Conservation (phyloP, 1,139 yeast species). For the Yueomyces sp. region DNA sequence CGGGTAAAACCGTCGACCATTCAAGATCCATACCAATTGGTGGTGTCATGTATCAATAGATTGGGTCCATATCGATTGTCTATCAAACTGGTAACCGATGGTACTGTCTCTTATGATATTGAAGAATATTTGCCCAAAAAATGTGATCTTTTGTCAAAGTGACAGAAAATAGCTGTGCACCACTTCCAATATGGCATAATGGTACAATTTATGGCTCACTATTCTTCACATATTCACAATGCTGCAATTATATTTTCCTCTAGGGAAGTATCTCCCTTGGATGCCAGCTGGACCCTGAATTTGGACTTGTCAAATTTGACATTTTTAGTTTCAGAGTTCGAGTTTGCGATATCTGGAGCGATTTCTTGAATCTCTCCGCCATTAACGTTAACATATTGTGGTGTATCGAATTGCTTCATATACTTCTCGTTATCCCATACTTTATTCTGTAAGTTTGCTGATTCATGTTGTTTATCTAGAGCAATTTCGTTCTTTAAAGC, state of each 20-base stretch:
- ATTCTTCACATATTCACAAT: slow-evolving; percentile 2
- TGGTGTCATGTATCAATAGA: too few relatives aligned
- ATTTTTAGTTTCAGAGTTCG: background rate
- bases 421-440: slow-evolving; percentile 53
- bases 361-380: background rate
- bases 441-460: slow-evolving; percentile 24
- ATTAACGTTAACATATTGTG: slow-evolving; percentile 16
- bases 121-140: too few relatives aligned
- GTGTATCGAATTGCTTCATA: slow-evolving; percentile 33
- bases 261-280: slow-evolving; percentile 9
- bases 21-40: too few relatives aligned
- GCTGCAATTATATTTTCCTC: slow-evolving; percentile 17
- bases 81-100: too few relatives aligned
- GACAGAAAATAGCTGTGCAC: too few relatives aligned
- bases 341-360: background rate
- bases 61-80: too few relatives aligned
- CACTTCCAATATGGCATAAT: too few relatives aligned
- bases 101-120: too few relatives aligned
- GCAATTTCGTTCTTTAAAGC: slow-evolving; percentile 26
- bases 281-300: slow-evolving; percentile 14
- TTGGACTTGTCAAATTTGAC: slow-evolving; percentile 3
- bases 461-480: slow-evolving; percentile 20
- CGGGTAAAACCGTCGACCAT: too few relatives aligned
- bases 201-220: too few relatives aligned
- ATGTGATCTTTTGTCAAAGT: too few relatives aligned